A percentile compares a stretch with the other conserved stretches of the same genome.
These are phyloP conservation scores for Cicer bijugum DNA, from an alignment of 306 rosid species.

Conservation along the genomic window DNA sequence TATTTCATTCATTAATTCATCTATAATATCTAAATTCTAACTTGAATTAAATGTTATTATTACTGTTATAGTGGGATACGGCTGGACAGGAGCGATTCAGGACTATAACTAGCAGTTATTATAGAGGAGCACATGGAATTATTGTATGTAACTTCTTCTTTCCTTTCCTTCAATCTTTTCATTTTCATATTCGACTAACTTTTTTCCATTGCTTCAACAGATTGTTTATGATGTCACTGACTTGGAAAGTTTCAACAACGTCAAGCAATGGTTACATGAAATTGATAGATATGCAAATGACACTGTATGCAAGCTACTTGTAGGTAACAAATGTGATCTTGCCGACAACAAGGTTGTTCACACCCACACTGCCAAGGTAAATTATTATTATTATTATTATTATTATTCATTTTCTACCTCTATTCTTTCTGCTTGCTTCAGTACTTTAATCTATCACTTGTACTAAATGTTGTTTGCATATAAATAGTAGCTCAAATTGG, in stretches of 20 bases:
- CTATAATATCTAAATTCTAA: no score
- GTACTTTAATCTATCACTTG: no score
- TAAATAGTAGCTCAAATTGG: no score
- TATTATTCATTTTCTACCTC: background rate
- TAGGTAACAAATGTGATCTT: conserved; percentile 90
- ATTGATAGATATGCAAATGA: conserved; percentile 95
- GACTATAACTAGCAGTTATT: conserved; percentile 97
- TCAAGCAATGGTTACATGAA: conserved; percentile 96
- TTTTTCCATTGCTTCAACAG: conserved; percentile 43
- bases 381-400: background rate
- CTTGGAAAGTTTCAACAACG: conserved; percentile 94
- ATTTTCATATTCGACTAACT: no score
- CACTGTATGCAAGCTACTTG: conserved; percentile 91
- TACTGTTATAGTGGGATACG: conserved; percentile 76
- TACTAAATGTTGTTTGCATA: no score
- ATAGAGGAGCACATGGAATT: conserved; percentile 98
- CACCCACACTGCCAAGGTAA: conserved; percentile 86
- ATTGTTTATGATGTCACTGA: conserved; percentile 97
- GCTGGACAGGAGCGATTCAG: conserved; percentile 99
- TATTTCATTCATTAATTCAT: background rate
- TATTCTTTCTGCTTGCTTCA: background rate
- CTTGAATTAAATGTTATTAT: conserved; percentile 1
- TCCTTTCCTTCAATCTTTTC: no score
- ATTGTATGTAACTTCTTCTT: conserved; percentile 52
- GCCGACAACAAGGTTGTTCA: conserved; percentile 87